Conservation (phyloP, 2,329 filamentous ascomycete species). For the Chaetomium sp. region DNA sequence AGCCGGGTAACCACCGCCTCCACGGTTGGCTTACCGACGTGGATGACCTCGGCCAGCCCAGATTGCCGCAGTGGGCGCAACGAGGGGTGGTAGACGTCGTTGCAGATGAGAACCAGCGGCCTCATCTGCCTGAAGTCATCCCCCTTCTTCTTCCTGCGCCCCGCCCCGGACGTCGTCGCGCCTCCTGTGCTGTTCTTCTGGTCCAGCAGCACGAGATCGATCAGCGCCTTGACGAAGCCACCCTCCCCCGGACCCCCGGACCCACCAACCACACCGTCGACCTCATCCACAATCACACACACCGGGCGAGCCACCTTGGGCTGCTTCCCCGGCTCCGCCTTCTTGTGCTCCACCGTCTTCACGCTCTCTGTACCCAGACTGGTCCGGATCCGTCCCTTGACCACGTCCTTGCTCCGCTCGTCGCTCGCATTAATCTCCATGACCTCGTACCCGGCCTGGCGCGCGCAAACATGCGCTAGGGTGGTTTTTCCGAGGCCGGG, state of each 20-base stretch:
- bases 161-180: constrained; percentile 37
- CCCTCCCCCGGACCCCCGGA: constrained; percentile 79
- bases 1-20: constrained; percentile 83
- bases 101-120: constrained; percentile 92
- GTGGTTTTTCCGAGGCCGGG: constrained; percentile 96
- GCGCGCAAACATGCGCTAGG: constrained; percentile 91
- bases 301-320: constrained; percentile 80
- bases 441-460: constrained; percentile 92
- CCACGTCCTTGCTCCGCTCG: constrained; percentile 85
- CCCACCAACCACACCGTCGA: constrained; percentile 88
- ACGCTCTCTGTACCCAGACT: constrained; percentile 94
- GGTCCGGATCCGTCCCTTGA: constrained; percentile 87
- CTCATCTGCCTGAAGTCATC: constrained; percentile 86
- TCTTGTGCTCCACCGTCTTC: constrained; percentile 68
- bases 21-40: constrained; percentile 84
- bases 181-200: constrained; percentile 68
- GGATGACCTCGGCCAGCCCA: constrained; percentile 82
- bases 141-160: constrained; percentile 68
- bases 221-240: constrained; percentile 91
- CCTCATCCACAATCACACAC: constrained; percentile 94
- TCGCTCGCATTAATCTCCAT: constrained; percentile 98
- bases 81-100: constrained; percentile 92
- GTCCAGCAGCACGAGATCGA: constrained; percentile 84
- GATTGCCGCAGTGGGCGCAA: constrained; percentile 85
- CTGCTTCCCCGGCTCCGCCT: constrained; percentile 52